Evolutionary conservation across 345 rosid species (phyloP).

Genomic region (Streptanthus diversifolius): DNA sequence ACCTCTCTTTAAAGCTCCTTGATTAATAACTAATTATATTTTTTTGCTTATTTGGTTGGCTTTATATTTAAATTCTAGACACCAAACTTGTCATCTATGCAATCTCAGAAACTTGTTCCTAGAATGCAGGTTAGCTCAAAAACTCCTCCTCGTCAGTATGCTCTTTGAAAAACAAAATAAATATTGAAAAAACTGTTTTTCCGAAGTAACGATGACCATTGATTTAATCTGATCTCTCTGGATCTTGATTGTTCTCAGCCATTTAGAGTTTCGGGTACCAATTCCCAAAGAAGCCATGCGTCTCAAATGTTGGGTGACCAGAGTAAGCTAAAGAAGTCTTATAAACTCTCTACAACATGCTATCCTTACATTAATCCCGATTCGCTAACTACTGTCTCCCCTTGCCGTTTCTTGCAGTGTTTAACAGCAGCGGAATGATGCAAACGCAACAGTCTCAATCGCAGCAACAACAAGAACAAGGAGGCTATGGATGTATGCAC

Average conservation of each 20-base stretch:
- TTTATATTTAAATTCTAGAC: conserved; percentile 41
- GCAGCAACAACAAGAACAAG: conserved; percentile 67
- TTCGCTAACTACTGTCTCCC: not conserved
- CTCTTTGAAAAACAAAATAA: not conserved
- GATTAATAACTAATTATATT: not conserved
- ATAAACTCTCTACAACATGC: not conserved
- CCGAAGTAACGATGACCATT: not conserved
- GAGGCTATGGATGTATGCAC: conserved; percentile 55
- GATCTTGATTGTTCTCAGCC: conserved; percentile 36
- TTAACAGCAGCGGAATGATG: conserved; percentile 70
- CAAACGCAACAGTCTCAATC: conserved; percentile 56
- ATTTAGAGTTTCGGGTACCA: conserved; percentile 70
- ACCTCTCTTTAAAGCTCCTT: conserved; percentile 5
- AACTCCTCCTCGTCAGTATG: not conserved
- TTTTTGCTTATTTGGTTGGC: conserved; percentile 3
- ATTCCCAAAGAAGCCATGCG: conserved; percentile 65
- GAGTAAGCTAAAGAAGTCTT: conserved; percentile 43
- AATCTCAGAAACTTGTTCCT: conserved; percentile 63
- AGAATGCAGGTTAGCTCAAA: conserved; percentile 65
- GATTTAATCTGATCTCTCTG: not conserved
- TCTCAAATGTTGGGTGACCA: conserved; percentile 77
- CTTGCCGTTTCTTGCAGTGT: conserved; percentile 54
- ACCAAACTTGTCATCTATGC: conserved; percentile 78
- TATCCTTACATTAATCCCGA: not conserved
- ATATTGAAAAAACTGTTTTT: not conserved